Evolutionary conservation across 2,329 filamentous ascomycete genomes (phyloP), one percentile per base, ranked within the genome.

Genomic region (Pseudophaeomoniella oleicola): DNA sequence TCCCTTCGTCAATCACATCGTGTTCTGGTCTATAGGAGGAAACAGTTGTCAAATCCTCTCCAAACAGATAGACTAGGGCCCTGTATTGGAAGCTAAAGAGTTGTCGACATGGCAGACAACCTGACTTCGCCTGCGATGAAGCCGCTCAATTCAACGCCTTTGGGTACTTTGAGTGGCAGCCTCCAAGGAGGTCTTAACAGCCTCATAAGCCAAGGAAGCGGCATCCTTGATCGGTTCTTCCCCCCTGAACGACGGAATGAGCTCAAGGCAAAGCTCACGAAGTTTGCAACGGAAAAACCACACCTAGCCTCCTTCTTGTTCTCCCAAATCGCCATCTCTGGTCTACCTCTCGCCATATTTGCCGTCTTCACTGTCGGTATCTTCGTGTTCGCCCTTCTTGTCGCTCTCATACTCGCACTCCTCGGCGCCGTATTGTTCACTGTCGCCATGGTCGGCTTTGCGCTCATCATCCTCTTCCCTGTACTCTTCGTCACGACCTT

Each of bases 281-380:
- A 59, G 4, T 79, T 82, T 49, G 73, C 77, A 12, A 56, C 66
- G 4, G 61, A 68, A 34, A 77, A 79, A 39, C 84, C 84, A 2
- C 61, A 84, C 42, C 60, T 86, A 31, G 75, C 80, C 38, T 72
- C 75, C 40, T 83, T 90, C 54, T 52, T 85, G 39, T 57, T 71
- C 32, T 62, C 69, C 18, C 81, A 87, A 53, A 48, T 78, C 39
- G 54, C 75, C 40, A 66, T 86, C 42, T 75, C 75, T 11, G 68
- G 75, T 39, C 55, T 82, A 11, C 83, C 83, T 1, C 48, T 87
- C 40, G 56, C 76, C 30, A 59, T 86, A 43, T 88, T 90, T 62
- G 44, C 69, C 38, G 60, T 71, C 46, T 85, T 87, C 62, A 64
- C 69, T 38, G 46, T 77, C 30, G 73, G 71, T 29, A 71, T 77